Base-by-base conservation (phyloP, 2,329 filamentous ascomycete genomes). In the Neopestalotiopsis sp. region DNA sequence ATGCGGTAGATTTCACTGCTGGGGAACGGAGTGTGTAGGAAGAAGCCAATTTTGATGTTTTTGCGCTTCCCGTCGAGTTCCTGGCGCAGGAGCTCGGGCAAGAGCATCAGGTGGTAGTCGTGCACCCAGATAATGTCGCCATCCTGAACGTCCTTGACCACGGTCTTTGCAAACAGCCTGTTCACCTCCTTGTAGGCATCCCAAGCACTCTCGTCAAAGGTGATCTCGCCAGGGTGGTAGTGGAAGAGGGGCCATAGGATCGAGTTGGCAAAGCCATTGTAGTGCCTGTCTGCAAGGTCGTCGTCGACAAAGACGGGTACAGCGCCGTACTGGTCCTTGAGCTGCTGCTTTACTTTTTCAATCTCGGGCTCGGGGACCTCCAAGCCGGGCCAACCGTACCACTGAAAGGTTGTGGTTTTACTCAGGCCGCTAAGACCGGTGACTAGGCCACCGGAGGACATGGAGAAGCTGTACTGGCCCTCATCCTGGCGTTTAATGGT, bases 221-320 rank as follows among this genome's bases (percentile, higher is more conserved):
- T 97, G 75, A 98, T 98, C 85, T 98, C 95, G 78, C 95, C 95
- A 65, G 96, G 95, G 81, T 99, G 96, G 83, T 98, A 98, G 84
- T 98, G 96, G 85, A 99, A 97, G 52, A 99, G 90, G 2, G 96
- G 96, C 96, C 96, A 99, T 70, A 99, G 91, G 80, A 98, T 98
- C 7, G 94, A 97, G 82, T 99, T 98, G 49, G 95, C 95, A 81
- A 98, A 98, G 62, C 96, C 96, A 78, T 99, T 99, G 86, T 99
- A 98, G 82, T 98, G 96, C 71, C 91, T 89, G 80, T 98, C 96
- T 65, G 95, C 95, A 70, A 98, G 88, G 74, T 98, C 94, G 75
- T 98, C 94, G 70, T 95, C 92, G 77, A 98, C 90, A 79, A 98
- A 98, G 67, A 99, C 92, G 1, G 96, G 95, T 56, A 97, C 90